These are phyloP conservation scores for Penicillium sp. DNA, from an alignment of 2,329 filamentous ascomycete species.

Conservation along the genomic window DNA sequence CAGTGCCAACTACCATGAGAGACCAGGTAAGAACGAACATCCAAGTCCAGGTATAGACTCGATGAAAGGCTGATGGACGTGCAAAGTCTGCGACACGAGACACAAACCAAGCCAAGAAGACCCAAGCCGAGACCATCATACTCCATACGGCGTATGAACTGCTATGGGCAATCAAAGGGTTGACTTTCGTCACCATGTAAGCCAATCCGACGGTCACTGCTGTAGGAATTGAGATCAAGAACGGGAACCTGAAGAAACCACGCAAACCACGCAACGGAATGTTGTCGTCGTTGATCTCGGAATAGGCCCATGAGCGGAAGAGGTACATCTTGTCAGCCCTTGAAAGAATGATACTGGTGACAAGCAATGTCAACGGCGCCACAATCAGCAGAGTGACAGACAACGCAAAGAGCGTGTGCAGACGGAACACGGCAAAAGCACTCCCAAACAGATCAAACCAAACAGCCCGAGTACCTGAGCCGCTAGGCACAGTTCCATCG, in stretches of 20 bases:
- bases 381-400: constrained; percentile 80
- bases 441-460: constrained; percentile 94
- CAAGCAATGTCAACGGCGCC: constrained; percentile 70
- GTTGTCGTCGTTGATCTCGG: constrained; percentile 60
- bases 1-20: constrained; percentile 68
- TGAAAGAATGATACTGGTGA: constrained; percentile 67
- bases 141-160: constrained; percentile 84
- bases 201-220: constrained; percentile 70
- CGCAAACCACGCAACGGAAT: constrained; percentile 71
- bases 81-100: constrained; percentile 74
- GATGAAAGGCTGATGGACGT: constrained; percentile 81
- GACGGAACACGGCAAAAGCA: constrained; percentile 72
- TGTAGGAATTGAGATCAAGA: constrained; percentile 68
- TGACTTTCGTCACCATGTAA: constrained; percentile 75
- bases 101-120: constrained; percentile 79
- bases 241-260: constrained; percentile 80
- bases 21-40: constrained; percentile 74
- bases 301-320: constrained; percentile 66
- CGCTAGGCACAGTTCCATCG: constrained; percentile 64
- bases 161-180: constrained; percentile 88
- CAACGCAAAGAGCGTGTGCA: constrained; percentile 84
- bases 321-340: constrained; percentile 83
- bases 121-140: constrained; percentile 80
- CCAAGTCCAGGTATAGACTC: constrained; percentile 80
- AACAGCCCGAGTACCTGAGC: constrained; percentile 68